Base-by-base conservation (phyloP, 2,329 filamentous ascomycete genomes). In the Colletotrichum shisoi region DNA sequence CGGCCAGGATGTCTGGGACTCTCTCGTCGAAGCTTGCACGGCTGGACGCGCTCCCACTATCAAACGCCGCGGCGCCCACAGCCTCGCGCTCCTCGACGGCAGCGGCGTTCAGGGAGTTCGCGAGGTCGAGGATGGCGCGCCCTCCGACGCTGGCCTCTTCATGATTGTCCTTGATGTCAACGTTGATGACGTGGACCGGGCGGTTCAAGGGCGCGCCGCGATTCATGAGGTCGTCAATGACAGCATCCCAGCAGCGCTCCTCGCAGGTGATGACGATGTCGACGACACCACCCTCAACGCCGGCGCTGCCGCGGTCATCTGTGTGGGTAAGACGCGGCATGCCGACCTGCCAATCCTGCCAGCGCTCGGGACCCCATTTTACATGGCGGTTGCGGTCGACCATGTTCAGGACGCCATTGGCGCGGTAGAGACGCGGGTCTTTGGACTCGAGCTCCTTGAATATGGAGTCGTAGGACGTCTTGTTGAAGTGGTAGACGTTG, bases 401-500 rank as follows among this genome's bases (percentile, higher is more conserved):
- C 95, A 99, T 99, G 77, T 94, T 96, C 67, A 99, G 83, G 56
- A 99, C 88, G 51, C 95, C 95, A 75, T 99, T 99, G 68, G 91
- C 91, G 48, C 88, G 89, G 80, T 99, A 99, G 1, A 99, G 83
- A 0, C 93, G 87, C 24, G 89, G 86, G 75, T 99, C 96, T 74
- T 98, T 97, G 42, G 87, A 79, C 70, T 91, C 86, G 11, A 99
- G 87, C 78, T 99, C 94, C 72, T 93, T 90, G 80, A 95, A 96
- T 86, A 99, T 99, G 75, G 89, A 89, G 74, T 93, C 89, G 80
- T 99, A 99, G 15, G 94, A 97, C 1, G 94, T 97, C 76, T 91
- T 92, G 82, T 99, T 98, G 87, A 99, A 99, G 73, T 92, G 89
- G 83, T 98, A 99, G 73, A 98, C 94, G 76, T 99, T 99, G 57